phyloP scores from a whole-genome alignment of 768 basidiomycete genomes.

The Leucogyrophana mollusca region DNA sequence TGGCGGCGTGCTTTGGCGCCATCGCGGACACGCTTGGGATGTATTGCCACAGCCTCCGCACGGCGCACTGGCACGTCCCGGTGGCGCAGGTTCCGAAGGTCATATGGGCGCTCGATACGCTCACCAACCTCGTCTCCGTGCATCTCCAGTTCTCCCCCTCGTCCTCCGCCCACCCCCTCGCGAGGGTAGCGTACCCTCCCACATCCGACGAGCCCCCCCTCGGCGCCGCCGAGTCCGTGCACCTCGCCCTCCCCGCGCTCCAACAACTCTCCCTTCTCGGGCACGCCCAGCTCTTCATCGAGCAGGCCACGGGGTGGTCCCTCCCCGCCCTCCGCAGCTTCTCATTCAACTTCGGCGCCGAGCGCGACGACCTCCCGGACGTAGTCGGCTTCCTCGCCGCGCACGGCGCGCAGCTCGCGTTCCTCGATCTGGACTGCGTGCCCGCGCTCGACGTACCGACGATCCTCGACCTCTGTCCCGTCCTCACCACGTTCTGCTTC shows the following conservation, averaged over 20 bases:
- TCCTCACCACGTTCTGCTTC: conserved; percentile 63
- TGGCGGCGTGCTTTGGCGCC: conserved; percentile 56
- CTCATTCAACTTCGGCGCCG: conserved; percentile 47
- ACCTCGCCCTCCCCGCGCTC: conserved; percentile 51
- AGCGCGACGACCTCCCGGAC: conserved; percentile 52
- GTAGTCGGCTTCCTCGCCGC: conserved; percentile 53
- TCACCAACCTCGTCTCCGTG: conserved; percentile 54
- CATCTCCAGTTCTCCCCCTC: conserved; percentile 22
- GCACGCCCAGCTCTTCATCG: conserved; percentile 61
- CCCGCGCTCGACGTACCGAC: conserved; percentile 54
- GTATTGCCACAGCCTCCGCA: conserved; percentile 51
- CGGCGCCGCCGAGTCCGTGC: conserved; percentile 60
- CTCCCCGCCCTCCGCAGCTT: conserved; percentile 60
- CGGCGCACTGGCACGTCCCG: conserved; percentile 60
- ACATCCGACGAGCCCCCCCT: conserved; percentile 49
- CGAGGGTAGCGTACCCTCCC: no score
- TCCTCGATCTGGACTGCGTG: conserved; percentile 65
- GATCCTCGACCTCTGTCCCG: conserved; percentile 64
- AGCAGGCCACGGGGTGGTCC: conserved; percentile 66
- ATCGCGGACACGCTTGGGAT: conserved; percentile 64
- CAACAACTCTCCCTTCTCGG: conserved; percentile 65
- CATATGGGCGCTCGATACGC: conserved; percentile 68
- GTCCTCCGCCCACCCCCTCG: conserved; percentile 40
- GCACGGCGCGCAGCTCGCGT: conserved; percentile 58
- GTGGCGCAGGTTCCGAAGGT: conserved; percentile 57